Base-by-base conservation (phyloP, 2,329 filamentous ascomycete genomes). In the Zasmidium cellare region DNA sequence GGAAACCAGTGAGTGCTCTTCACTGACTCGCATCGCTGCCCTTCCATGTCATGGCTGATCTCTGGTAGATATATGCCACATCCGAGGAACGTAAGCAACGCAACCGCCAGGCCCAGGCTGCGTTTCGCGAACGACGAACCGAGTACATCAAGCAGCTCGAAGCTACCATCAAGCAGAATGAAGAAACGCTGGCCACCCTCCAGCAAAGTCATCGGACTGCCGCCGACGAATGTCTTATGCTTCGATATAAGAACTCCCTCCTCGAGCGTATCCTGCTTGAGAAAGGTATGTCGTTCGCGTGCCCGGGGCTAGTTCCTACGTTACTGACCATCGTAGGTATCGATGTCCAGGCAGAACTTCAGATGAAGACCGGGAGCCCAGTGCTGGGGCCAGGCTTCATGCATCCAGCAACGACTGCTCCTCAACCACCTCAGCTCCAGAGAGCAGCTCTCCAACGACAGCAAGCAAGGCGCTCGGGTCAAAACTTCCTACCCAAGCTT, bases 91-190 rank as follows among this genome's bases (percentile, higher is more conserved):
- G 94, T 71, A 97, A 99, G 80, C 94, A 97, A 78, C 87, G 94
- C 65, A 99, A 99, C 74, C 84, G 94, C 68, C 94, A 97, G 79
- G 94, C 94, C 49, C 94, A 99, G 78, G 94, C 94, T 55, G 94
- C 94, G 57, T 99, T 99, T 72, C 88, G 94, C 67, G 94, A 99
- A 78, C 89, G 94, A 65, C 88, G 94, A 58, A 97, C 93, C 55
- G 94, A 99, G 80, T 99, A 99, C 76, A 99, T 99, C 80, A 97
- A 97, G 80, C 94, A 99, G 76, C 84, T 99, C 23, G 94, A 99
- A 78, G 91, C 93, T 68, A 96, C 92, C 56, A 97, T 99, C 76
- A 93, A 94, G 71, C 90, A 94, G 67, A 93, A 97, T 81, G 94
- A 99, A 77, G 91, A 96, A 69, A 93, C 91, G 69, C 82, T 97